Evolutionary conservation across 495 filamentous ascomycete genomes (phyloP).

Genomic region (Barbatosphaeria neglecta): DNA sequence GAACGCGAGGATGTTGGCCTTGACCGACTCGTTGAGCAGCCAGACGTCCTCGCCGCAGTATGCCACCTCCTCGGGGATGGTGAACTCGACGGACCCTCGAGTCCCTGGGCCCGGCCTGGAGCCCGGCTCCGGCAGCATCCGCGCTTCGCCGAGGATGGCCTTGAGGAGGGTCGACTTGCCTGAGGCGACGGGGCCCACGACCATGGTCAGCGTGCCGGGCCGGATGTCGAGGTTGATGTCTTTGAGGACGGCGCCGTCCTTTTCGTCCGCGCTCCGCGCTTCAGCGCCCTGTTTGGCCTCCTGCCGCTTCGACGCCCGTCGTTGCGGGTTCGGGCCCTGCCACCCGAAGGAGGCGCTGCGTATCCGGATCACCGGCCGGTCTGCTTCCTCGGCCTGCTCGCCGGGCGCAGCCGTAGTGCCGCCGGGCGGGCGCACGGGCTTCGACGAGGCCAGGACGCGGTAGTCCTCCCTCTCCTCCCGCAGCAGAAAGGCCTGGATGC

Average conservation of each 20-base stretch:
- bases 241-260: constrained; percentile 49
- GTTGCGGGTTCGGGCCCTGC: too few species aligned
- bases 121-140: too few species aligned
- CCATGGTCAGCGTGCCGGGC: constrained; percentile 20
- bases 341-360: constrained; percentile 44
- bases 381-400: constrained; percentile 31
- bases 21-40: constrained; percentile 38
- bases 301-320: too few species aligned
- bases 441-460: background rate
- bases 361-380: constrained; percentile 43
- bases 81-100: constrained; percentile 14
- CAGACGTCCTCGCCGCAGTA: constrained; percentile 39
- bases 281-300: too few species aligned
- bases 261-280: too few species aligned
- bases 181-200: constrained; percentile 35
- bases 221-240: constrained; percentile 19
- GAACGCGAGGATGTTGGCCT: constrained; percentile 42
- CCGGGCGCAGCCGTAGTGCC: background rate
- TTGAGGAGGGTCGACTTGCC: constrained; percentile 42
- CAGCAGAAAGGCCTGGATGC: constrained; percentile 30
- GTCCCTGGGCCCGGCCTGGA: too few species aligned
- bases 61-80: constrained; percentile 10
- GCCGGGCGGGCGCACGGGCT: background rate
- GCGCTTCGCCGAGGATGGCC: constrained; percentile 40
- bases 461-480: constrained; percentile 12